phyloP scores from a whole-genome alignment of 352 stramenopile genomes.

The Nothophytophthora sp. region DNA sequence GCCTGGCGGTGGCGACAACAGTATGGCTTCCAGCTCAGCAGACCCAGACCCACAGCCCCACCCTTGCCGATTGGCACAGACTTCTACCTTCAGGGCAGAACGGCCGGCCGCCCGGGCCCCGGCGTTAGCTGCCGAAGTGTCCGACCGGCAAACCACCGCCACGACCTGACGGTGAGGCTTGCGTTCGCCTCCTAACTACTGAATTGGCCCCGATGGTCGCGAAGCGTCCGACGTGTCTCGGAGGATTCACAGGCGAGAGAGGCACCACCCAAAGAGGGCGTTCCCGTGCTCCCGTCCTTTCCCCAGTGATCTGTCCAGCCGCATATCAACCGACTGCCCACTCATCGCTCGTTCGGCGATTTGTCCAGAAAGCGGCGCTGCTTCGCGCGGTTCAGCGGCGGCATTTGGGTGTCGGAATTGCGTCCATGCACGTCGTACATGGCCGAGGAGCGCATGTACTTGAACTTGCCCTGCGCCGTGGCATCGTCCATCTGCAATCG shows the following conservation, averaged over 20 bases:
- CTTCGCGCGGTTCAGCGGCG: constrained; percentile 42
- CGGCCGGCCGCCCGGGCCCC: no score
- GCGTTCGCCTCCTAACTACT: neutral
- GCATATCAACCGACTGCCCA: neutral
- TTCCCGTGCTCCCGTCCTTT: neutral
- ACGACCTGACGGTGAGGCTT: neutral
- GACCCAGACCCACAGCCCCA: no score
- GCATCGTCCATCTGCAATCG: constrained; percentile 22
- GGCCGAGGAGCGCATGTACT: constrained; percentile 45
- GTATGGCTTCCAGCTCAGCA: no score
- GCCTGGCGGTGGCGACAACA: no score
- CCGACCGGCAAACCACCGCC: neutral
- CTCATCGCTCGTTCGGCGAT: constrained; percentile 41
- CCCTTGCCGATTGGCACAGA: no score
- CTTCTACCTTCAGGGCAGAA: no score
- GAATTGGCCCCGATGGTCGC: neutral
- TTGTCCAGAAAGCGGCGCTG: constrained; percentile 51
- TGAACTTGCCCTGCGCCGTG: constrained; percentile 42
- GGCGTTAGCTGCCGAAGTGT: no score
- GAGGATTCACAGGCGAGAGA: no score
- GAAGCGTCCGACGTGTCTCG: no score
- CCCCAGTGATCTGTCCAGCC: constrained; percentile 9
- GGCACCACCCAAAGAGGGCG: no score
- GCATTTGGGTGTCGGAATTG: constrained; percentile 32
- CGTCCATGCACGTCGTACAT: constrained; percentile 41